Conservation (phyloP, 73 alveolate species). For the Paramecium primaurelia region DNA sequence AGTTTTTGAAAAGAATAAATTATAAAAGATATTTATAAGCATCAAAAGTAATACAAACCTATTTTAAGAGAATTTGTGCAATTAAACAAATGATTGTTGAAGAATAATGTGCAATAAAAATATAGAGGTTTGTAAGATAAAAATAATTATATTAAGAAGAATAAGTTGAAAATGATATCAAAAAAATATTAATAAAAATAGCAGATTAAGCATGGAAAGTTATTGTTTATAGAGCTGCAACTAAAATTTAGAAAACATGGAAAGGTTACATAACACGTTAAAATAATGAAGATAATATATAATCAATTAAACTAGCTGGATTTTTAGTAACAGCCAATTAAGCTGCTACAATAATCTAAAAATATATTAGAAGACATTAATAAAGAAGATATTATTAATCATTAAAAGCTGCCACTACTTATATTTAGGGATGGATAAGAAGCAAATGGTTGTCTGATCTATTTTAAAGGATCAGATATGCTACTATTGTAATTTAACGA, state of each 20-base stretch:
- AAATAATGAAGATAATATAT: neutral
- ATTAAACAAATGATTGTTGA: conserved; percentile 23
- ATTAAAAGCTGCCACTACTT: neutral
- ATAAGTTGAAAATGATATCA: neutral
- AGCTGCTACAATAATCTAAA: neutral
- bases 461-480: conserved; percentile 22
- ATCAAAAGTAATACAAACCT: neutral
- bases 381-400: neutral
- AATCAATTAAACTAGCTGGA: neutral
- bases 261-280: neutral
- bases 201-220: conserved; percentile 1
- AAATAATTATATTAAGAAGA: neutral
- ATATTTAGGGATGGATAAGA: conserved; percentile 19
- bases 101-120: neutral
- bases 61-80: neutral
- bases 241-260: conserved; percentile 19
- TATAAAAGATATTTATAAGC: neutral
- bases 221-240: conserved; percentile 29
- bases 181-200: neutral
- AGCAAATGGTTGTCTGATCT: conserved; percentile 4
- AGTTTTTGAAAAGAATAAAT: neutral
- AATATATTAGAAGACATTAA: neutral
- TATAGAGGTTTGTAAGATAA: neutral
- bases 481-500: neutral
- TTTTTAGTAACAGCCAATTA: neutral